Evolutionary conservation across 2,329 filamentous ascomycete genomes (phyloP).

Genomic region (Arthrobotrys conoides): DNA sequence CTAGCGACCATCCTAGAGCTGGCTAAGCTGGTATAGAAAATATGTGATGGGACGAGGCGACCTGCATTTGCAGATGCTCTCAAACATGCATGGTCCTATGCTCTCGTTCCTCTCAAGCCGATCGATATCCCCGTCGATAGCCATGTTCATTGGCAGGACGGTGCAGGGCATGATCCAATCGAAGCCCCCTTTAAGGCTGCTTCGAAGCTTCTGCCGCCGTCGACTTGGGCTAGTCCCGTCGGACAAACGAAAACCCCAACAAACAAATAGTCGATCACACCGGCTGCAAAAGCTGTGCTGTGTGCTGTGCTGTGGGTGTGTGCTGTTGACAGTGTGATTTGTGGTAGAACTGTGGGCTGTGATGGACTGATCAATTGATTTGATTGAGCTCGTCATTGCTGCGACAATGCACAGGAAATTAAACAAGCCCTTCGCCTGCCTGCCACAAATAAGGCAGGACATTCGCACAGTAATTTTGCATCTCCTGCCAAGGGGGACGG

Average conservation of each 20-base stretch:
- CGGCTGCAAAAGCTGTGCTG: constrained; percentile 8
- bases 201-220: constrained; percentile 25
- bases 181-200: constrained; percentile 40
- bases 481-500: constrained; percentile 12
- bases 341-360: too few relatives aligned
- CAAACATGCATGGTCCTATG: constrained; percentile 40
- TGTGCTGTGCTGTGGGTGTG: constrained; percentile 7
- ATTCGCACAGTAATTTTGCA: constrained; percentile 35
- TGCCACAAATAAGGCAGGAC: constrained; percentile 49
- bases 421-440: constrained; percentile 8
- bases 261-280: background rate
- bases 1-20: constrained; percentile 17
- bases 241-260: constrained; percentile 45
- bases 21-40: constrained; percentile 27
- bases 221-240: constrained; percentile 23
- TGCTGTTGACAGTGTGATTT: background rate
- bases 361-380: background rate
- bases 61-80: constrained; percentile 58
- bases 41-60: constrained; percentile 61
- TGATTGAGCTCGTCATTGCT: constrained; percentile 22
- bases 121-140: constrained; percentile 34
- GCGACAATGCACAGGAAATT: constrained; percentile 48
- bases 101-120: constrained; percentile 19
- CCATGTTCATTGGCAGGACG: constrained; percentile 16
- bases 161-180: constrained; percentile 17